phyloP scores from a whole-genome alignment of 2,329 filamentous ascomycete species.

The Massarina eburnea region DNA sequence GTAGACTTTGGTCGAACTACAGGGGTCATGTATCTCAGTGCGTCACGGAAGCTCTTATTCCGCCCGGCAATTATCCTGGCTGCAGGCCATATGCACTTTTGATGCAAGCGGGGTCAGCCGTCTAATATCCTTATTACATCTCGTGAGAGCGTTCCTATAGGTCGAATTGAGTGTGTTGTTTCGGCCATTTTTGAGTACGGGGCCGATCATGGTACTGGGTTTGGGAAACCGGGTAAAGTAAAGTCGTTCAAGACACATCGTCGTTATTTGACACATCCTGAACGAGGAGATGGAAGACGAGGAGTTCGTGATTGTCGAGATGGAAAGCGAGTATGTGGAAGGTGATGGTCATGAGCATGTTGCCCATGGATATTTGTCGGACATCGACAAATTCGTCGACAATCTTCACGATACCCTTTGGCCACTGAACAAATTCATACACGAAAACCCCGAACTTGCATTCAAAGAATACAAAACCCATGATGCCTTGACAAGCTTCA shows the following conservation, averaged over 20 bases:
- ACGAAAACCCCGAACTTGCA: slow-evolving; percentile 22
- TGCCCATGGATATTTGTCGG: slow-evolving; percentile 4
- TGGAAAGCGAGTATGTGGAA: neutral
- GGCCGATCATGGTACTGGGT: neutral
- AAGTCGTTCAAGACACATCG: neutral
- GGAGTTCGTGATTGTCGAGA: slow-evolving; percentile 12
- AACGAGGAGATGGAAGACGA: slow-evolving; percentile 12
- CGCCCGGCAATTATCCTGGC: slow-evolving; percentile 11
- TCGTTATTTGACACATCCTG: too few relatives aligned
- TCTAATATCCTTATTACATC: neutral
- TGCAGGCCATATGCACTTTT: slow-evolving; percentile 10
- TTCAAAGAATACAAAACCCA: slow-evolving; percentile 26
- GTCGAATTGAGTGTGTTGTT: neutral
- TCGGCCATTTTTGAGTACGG: neutral
- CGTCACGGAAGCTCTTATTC: slow-evolving; percentile 8
- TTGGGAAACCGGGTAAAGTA: neutral
- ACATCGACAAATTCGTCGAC: slow-evolving; percentile 10
- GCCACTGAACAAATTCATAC: slow-evolving; percentile 20
- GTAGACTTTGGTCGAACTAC: slow-evolving; percentile 11
- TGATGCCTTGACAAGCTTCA: slow-evolving; percentile 20
- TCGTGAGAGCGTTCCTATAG: neutral
- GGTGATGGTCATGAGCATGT: neutral
- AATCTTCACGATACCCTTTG: slow-evolving; percentile 39
- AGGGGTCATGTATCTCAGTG: slow-evolving; percentile 10
- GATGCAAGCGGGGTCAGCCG: neutral